Conservation (phyloP, 2,329 filamentous ascomycete species). For the Penicillium hesseltinei region DNA sequence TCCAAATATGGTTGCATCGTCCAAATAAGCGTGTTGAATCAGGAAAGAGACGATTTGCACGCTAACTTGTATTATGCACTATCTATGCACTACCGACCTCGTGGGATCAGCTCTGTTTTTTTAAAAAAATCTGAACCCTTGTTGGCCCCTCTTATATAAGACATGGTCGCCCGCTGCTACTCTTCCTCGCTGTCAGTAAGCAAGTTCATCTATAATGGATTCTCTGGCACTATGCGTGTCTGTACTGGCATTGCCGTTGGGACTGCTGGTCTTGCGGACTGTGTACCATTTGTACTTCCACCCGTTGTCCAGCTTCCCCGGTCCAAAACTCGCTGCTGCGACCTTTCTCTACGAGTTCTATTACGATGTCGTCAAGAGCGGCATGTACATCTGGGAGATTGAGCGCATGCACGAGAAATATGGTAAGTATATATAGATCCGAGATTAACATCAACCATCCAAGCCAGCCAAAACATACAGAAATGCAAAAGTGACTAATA, state of each 20-base stretch:
- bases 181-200: neutral
- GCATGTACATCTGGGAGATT: conserved; percentile 30
- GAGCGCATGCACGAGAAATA: conserved; percentile 37
- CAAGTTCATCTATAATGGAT: conserved; percentile 4
- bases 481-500: neutral
- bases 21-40: neutral
- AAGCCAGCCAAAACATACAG: neutral
- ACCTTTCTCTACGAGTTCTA: conserved; percentile 36
- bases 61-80: neutral
- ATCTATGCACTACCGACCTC: neutral
- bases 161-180: neutral
- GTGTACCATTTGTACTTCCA: conserved; percentile 24
- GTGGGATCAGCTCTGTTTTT: neutral
- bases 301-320: conserved; percentile 33
- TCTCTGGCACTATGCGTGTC: neutral
- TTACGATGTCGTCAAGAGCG: conserved; percentile 31
- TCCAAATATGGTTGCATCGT: neutral
- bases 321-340: conserved; percentile 34
- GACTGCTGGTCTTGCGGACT: conserved; percentile 5
- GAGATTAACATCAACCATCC: neutral
- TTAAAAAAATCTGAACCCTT: neutral
- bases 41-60: neutral
- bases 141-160: neutral
- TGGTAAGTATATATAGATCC: conserved; percentile 19
- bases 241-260: neutral